Percentiles rank a stretch among this genome's conserved stretches.
These are phyloP conservation scores for Aquilaria yunnanensis DNA, from an alignment of 345 rosid species.

Conservation along the genomic window DNA sequence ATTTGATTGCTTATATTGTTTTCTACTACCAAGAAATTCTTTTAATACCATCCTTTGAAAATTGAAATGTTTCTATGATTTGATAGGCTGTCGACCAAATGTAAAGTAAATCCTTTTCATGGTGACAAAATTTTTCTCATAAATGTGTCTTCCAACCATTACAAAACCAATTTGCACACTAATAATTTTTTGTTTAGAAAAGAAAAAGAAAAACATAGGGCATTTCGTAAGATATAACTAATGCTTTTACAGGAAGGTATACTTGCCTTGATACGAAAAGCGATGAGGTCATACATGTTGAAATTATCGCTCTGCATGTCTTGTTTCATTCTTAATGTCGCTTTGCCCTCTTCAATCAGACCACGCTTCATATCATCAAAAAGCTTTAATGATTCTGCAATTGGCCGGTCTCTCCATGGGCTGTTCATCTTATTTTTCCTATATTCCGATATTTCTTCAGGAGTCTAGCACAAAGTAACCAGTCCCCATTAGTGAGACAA, in stretches of 20 bases:
- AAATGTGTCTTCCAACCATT: too few species aligned
- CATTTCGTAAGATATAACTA: not conserved
- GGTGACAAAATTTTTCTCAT: too few species aligned
- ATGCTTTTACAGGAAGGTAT: not conserved
- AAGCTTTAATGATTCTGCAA: constrained; percentile 74
- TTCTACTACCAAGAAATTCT: too few species aligned
- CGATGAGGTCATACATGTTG: constrained; percentile 96
- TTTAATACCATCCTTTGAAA: too few species aligned
- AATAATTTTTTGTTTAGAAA: too few species aligned
- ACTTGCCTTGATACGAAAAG: constrained; percentile 95
- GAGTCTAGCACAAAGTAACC: constrained; percentile 39
- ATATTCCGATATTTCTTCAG: constrained; percentile 76
- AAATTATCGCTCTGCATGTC: constrained; percentile 97
- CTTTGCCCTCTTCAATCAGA: constrained; percentile 86
- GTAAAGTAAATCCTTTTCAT: too few species aligned
- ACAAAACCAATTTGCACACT: too few species aligned
- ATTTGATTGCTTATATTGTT: too few species aligned
- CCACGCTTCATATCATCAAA: constrained; percentile 92
- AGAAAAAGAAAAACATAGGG: too few species aligned
- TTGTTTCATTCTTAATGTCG: constrained; percentile 96
- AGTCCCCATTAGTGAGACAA: constrained; percentile 3
- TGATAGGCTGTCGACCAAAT: too few species aligned
- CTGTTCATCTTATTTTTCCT: constrained; percentile 93
- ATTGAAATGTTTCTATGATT: too few species aligned
- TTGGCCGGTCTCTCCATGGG: constrained; percentile 96